phyloP scores from a whole-genome alignment of 1,284 basidiomycete species.

The Baeospora myosura region DNA sequence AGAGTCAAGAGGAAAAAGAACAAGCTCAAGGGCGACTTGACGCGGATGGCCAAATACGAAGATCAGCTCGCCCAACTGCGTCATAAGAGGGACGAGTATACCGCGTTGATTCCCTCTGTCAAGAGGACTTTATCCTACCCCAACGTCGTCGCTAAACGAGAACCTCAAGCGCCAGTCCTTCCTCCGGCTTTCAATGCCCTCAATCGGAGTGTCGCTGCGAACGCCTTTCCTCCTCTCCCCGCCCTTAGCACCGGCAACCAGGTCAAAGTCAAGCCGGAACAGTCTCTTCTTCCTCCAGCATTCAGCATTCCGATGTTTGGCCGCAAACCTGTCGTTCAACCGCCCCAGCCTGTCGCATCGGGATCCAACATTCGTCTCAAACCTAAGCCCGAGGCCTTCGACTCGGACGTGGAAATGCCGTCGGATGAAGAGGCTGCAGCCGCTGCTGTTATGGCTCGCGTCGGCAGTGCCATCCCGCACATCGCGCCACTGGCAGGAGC shows the following conservation, averaged over 20 bases:
- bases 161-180: too few relatives aligned
- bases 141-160: too few relatives aligned
- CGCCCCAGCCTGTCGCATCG: neutral
- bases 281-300: neutral
- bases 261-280: neutral
- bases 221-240: neutral
- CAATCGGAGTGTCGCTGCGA: neutral
- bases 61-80: slow-evolving; percentile 16
- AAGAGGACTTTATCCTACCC: too few relatives aligned
- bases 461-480: neutral
- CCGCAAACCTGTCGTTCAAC: neutral
- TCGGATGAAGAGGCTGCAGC: neutral
- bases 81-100: slow-evolving; percentile 19
- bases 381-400: slow-evolving; percentile 9
- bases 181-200: neutral
- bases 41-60: slow-evolving; percentile 18
- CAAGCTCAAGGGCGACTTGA: slow-evolving; percentile 24
- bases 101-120: slow-evolving; percentile 20
- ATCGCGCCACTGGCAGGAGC: slow-evolving; percentile 20
- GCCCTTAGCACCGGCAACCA: too few relatives aligned
- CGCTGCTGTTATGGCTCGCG: neutral
- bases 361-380: neutral
- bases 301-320: neutral
- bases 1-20: slow-evolving; percentile 20
- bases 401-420: slow-evolving; percentile 13